These are phyloP conservation scores for Phallus indusiatus DNA, from an alignment of 768 basidiomycete species.

Conservation along the genomic window DNA sequence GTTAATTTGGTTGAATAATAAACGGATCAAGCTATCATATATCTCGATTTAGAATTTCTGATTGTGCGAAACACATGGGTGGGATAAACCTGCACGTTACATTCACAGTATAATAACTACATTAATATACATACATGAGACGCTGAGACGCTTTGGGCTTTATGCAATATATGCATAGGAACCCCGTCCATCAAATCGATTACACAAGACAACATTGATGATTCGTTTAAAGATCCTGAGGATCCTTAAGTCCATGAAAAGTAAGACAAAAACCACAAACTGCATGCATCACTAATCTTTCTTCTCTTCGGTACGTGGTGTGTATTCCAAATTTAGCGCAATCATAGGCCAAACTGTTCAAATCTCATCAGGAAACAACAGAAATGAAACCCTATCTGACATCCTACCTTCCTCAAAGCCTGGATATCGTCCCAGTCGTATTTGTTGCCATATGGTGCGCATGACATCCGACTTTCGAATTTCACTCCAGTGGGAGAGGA, in stretches of 20 bases:
- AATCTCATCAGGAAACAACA: slow-evolving; percentile 11
- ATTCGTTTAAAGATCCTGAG: too few species aligned
- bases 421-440: slow-evolving; percentile 72
- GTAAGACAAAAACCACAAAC: not conserved
- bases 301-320: slow-evolving; percentile 22
- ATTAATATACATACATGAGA: too few species aligned
- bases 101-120: too few species aligned
- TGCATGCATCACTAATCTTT: not conserved
- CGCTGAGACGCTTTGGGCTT: too few species aligned
- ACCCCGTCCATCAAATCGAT: too few species aligned
- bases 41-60: too few species aligned
- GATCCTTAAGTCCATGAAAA: not conserved
- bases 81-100: too few species aligned
- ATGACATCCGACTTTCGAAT: slow-evolving; percentile 79
- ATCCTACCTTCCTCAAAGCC: slow-evolving; percentile 76
- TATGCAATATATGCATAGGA: too few species aligned
- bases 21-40: too few species aligned
- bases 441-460: slow-evolving; percentile 78
- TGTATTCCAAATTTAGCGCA: slow-evolving; percentile 52
- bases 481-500: slow-evolving; percentile 73
- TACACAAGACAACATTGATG: too few species aligned
- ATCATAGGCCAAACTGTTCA: slow-evolving; percentile 58
- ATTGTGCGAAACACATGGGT: too few species aligned
- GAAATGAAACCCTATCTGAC: not conserved
- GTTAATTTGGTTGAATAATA: too few species aligned